Base-by-base conservation (phyloP, 2,329 filamentous ascomycete species). In the Scolecobasidium constrictum region DNA sequence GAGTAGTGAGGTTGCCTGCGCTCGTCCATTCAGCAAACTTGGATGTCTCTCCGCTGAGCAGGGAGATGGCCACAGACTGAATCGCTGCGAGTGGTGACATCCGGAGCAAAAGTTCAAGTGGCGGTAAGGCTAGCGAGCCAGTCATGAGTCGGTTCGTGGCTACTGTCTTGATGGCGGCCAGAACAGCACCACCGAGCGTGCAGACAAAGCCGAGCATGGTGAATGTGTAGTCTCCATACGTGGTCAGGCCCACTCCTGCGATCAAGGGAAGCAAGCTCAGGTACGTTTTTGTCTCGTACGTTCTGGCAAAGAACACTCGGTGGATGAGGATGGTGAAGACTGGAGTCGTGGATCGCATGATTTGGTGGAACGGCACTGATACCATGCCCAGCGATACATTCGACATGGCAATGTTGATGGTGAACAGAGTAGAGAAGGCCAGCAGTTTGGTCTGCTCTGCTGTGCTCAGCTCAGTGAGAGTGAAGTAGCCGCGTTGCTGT, bases 91-190 rank as follows among this genome's bases (percentile, higher is more conserved):
- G 65, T 1, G 75, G 77, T 11, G 73, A 76, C 72, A 79, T 75
- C 56, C 74, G 69, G 52, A 75, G 65, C n/a, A 79, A 67, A 15
- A 78, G 67, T 53, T 81, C 77, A 47, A 78, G 64, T 2, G 75
- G 69, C 1, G 72, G 69, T 3, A 79, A 67, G 16, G 69, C 66
- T 20, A 79, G 65, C 3, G 68, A 66, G 22, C 75, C 75, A 6
- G 76, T 80, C 72, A 79, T 77, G 52, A 80, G 69, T 52, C 73
- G 70, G 59, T 80, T 80, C 26, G 76, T 78, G 21, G 73, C 73
- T 23, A 81, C 72, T 2, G 75, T 79, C 66, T 80, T 80, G 57
- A 62, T 51, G 19, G 61, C 56, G 4, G 58, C 58, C 13, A 61
- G 48, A 4, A 57, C 19, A 11, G 59, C 58, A 11, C 58, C 58